Evolutionary conservation across 352 stramenopile genomes (phyloP).

Genomic region (Plasmopara viticola): DNA sequence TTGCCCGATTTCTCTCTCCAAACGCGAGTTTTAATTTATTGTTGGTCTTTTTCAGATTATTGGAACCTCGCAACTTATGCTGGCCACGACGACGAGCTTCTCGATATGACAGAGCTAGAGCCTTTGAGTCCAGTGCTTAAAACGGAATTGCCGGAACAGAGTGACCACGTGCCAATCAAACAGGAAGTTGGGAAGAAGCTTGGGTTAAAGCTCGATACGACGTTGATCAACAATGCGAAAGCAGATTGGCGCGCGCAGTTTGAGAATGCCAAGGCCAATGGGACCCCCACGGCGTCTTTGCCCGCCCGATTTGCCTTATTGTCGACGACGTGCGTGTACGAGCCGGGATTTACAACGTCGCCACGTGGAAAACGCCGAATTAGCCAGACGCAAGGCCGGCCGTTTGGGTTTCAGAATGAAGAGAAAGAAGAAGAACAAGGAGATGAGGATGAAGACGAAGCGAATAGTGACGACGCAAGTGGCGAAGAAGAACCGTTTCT

Average conservation of each 20-base stretch:
- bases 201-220: slow-evolving; percentile 21
- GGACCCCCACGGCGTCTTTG: slow-evolving; percentile 22
- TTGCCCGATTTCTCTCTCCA: background rate
- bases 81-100: slow-evolving; percentile 26
- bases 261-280: slow-evolving; percentile 15
- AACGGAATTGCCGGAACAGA: slow-evolving; percentile 13
- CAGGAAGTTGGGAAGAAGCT: slow-evolving; percentile 8
- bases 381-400: slow-evolving; percentile 15
- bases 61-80: slow-evolving; percentile 19
- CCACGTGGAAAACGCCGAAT: slow-evolving; percentile 32
- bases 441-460: slow-evolving; percentile 6
- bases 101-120: slow-evolving; percentile 22
- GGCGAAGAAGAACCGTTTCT: slow-evolving; percentile 24
- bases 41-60: slow-evolving; percentile 11
- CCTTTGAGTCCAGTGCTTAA: slow-evolving; percentile 24
- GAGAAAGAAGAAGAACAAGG: slow-evolving; percentile 15
- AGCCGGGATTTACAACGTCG: slow-evolving; percentile 29
- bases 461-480: background rate
- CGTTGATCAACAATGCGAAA: slow-evolving; percentile 12
- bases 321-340: slow-evolving; percentile 28
- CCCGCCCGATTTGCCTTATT: slow-evolving; percentile 26
- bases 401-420: slow-evolving; percentile 10
- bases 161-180: slow-evolving; percentile 13
- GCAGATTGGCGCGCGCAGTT: slow-evolving; percentile 15
- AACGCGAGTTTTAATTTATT: background rate